Evolutionary conservation across 1,284 basidiomycete genomes (phyloP), one percentile per base, ranked within the genome.

Genomic region (Takashimella koratensis): DNA sequence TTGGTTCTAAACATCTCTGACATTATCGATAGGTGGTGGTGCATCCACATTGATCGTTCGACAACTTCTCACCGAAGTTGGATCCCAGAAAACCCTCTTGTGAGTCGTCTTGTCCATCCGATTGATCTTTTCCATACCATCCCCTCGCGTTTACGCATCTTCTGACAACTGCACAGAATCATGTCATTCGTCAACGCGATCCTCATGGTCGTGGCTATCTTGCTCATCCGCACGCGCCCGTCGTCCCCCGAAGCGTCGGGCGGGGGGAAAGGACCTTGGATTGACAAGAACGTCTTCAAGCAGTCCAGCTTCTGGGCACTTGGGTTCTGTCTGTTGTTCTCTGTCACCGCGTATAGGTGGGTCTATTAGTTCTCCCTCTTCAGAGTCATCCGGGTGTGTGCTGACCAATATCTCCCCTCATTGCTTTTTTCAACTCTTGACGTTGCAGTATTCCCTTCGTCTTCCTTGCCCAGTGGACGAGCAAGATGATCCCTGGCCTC

Each of bases 1-100:
- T 36, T 36, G 10, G 30, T 36, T n/a, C n/a, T n/a, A n/a, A n/a
- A n/a, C n/a, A n/a, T n/a, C n/a, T n/a, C n/a, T n/a, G n/a, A n/a
- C n/a, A n/a, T n/a, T n/a, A n/a, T n/a, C n/a, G n/a, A n/a, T 24
- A 59, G 63, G 67, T 2, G 69, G 67, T 8, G 66, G 63, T 13
- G 53, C 63, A 2, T 54, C 51, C 11, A 52, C 62, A 0, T 47
- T 68, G 12, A 51, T 69, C 5, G 52, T 62, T 1, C 56, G 67
- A 20, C 47, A 59, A 40, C 56, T 71, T n/a, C 51, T 70, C 19
- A 57, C 53, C 1, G 42, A 46, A 2, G 52, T 70, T 12, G 69
- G 69, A 2, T 57, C 55, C 23, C 56, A 58, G 43, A 57, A 65
- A 47, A 67, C 67, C 1, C 52, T 71, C 0, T 42, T 66, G 69